Base-by-base conservation (phyloP, 2,329 filamentous ascomycete genomes). In the Amauroascus niger region DNA sequence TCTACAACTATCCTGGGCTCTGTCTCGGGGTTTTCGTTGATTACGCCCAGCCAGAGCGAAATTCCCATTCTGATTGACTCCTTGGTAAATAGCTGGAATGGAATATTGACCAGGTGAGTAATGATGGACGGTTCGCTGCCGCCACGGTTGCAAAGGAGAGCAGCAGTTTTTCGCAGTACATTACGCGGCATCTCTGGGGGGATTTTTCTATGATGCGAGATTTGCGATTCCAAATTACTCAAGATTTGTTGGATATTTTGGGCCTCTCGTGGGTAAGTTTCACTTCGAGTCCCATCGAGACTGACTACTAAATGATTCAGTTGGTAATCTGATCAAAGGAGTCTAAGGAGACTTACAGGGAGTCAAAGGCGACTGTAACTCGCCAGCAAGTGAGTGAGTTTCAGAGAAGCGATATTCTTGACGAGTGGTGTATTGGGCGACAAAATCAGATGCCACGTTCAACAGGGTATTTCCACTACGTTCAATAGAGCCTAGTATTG, bases 1-100 rank as follows among this genome's bases (percentile, higher is more conserved):
- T 95, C 88, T 50, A 83, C 83, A 30, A 98, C 72, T 53, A 99
- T 82, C 57, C 89, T 83, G 7, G 91, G 80, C 68, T 95, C 89
- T 69, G 96, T 84, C 53, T 81, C 80, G 2, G 90, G 87, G 63
- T 95, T 97, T 67, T 98, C 93, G 63, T 97, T 93, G 64, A 97
- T 94, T 13, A 97, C 87, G 24, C 93, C 93, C 57, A 96, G 82
- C 93, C 93, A 99, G 6, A 98, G 75, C 3, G 93, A 96, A 33
- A 96, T 86, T 5, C 93, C 94, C 49, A 97, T 81, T 66, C 95
- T 95, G 67, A 98, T 93, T 1, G 90, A 93, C 64, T 95, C 87
- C 67, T 95, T 95, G 4, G 86, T 94, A 67, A 98, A 97, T 45
- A 95, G 81, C 39, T 82, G 80, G 69, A 98, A 98, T 0, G 93